Evolutionary conservation across 1,139 yeast species (phyloP), one percentile per base, ranked within the genome.

Genomic region (Nakaseomyces uthaithaninus): DNA sequence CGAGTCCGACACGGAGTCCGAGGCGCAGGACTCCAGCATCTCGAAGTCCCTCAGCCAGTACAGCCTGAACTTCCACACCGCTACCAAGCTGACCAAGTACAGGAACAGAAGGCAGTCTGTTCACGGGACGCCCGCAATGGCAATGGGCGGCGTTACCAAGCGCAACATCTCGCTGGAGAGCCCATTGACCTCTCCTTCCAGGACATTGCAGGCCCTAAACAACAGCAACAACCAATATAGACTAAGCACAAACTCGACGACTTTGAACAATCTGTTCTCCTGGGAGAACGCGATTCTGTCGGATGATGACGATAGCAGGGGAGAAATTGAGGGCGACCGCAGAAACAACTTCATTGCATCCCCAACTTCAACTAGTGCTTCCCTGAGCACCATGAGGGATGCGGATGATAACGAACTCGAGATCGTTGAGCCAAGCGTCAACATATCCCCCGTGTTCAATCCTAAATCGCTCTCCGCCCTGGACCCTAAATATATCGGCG

Each of bases 31-130:
- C 17, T 14, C 5, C 14, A 9, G 9, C 55, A 41, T 54, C 14
- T 47, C 53, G 9, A 54, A 54, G 37, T 44, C 46, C 15, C 39
- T 54, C 34, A 50, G 44, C 37, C 57, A 49, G 18, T 55, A 53
- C 42, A 52, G 52, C 38, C 20, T 31, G 35, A 20, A 31, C 25
- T 31, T 31, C 17, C 35, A 31, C 7, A n/a, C 25, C 7, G 16
- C 35, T 3, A 19, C 35, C 22, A 31, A 31, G 35, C 11, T 31
- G 16, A 31, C 35, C 9, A 31, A 31, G 17, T 31, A 12, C 25
- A 31, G 35, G 20, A 31, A 31, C 25, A 31, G 35, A 31, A 31
- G 35, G 20, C 35, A 31, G 17, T 31, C 35, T 6, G 35, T 31
- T 1, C 35, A 31, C 17, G 35, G 35, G 5, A 22, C 10, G 24